phyloP scores from a whole-genome alignment of 2,329 filamentous ascomycete genomes.

The Elsinoe arachidis region DNA sequence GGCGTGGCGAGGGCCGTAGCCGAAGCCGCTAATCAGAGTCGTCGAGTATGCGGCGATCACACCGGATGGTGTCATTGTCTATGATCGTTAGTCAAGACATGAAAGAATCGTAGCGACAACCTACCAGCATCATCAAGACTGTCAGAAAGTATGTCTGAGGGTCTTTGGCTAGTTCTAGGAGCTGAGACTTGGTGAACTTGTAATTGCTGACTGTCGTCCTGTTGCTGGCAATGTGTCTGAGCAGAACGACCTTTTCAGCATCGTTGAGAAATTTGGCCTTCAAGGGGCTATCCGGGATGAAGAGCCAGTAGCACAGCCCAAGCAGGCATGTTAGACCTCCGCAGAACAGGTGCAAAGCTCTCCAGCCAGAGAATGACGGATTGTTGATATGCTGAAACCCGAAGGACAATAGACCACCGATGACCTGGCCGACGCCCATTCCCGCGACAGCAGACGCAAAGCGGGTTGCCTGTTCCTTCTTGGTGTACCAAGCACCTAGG shows the following conservation, averaged over 20 bases:
- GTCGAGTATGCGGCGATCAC: slow-evolving; percentile 48
- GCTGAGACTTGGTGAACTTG: slow-evolving; percentile 42
- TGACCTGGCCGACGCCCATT: slow-evolving; percentile 49
- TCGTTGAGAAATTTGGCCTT: slow-evolving; percentile 58
- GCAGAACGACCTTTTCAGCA: slow-evolving; percentile 37
- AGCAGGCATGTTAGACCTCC: slow-evolving; percentile 11
- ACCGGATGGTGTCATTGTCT: slow-evolving; percentile 30
- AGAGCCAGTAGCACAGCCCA: neutral
- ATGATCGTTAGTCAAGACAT: neutral
- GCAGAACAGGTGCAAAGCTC: slow-evolving; percentile 9
- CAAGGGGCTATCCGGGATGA: slow-evolving; percentile 59
- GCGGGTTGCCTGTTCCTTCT: slow-evolving; percentile 50
- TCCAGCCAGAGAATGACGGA: slow-evolving; percentile 12
- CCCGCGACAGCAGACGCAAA: slow-evolving; percentile 58
- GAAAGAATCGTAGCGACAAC: neutral
- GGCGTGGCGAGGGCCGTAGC: slow-evolving; percentile 37
- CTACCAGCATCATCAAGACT: slow-evolving; percentile 1
- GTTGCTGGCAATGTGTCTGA: slow-evolving; percentile 32
- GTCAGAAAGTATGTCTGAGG: slow-evolving; percentile 42
- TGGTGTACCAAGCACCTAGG: slow-evolving; percentile 35
- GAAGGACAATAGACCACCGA: slow-evolving; percentile 48
- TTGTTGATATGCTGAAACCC: slow-evolving; percentile 42
- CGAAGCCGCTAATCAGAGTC: slow-evolving; percentile 43
- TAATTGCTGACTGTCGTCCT: slow-evolving; percentile 34
- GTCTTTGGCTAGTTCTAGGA: slow-evolving; percentile 50